Evolutionary conservation across 768 basidiomycete species (phyloP).

Genomic region (Podaxis sp.): DNA sequence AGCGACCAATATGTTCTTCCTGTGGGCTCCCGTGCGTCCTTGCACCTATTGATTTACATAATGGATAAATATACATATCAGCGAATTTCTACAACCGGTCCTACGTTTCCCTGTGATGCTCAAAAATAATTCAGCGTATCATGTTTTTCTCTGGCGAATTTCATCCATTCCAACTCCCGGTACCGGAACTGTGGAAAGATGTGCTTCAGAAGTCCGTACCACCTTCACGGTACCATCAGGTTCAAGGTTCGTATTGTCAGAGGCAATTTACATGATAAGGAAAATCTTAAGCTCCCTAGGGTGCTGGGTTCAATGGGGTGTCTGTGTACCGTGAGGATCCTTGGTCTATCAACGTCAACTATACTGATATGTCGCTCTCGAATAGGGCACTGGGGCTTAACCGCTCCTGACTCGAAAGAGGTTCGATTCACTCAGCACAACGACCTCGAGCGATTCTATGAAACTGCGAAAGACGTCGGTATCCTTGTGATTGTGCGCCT

Average conservation of each 20-base stretch:
- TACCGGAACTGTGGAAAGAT: constrained; percentile 63
- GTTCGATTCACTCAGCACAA: constrained; percentile 58
- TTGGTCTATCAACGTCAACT: constrained; percentile 27
- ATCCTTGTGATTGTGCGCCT: constrained; percentile 65
- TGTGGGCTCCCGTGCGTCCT: constrained; percentile 17
- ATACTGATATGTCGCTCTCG: constrained; percentile 12
- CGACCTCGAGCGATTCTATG: constrained; percentile 51
- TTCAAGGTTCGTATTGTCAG: background rate
- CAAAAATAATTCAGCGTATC: constrained; percentile 27
- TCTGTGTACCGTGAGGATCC: constrained; percentile 51
- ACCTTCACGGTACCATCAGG: background rate
- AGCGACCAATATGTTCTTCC: constrained; percentile 20
- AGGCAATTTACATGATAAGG: background rate
- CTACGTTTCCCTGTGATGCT: background rate
- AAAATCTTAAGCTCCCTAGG: constrained; percentile 23
- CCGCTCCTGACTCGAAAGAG: constrained; percentile 54
- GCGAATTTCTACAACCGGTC: constrained; percentile 20
- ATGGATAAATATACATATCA: background rate
- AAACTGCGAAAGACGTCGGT: constrained; percentile 58
- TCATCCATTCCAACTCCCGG: constrained; percentile 64
- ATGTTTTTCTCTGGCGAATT: constrained; percentile 65
- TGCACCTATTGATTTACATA: background rate
- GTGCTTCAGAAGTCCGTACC: constrained; percentile 48
- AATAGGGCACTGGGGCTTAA: constrained; percentile 59
- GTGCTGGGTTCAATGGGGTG: constrained; percentile 61